Evolutionary conservation across 2,329 filamentous ascomycete species (phyloP).

Genomic region (Ceratocystis cubensis): DNA sequence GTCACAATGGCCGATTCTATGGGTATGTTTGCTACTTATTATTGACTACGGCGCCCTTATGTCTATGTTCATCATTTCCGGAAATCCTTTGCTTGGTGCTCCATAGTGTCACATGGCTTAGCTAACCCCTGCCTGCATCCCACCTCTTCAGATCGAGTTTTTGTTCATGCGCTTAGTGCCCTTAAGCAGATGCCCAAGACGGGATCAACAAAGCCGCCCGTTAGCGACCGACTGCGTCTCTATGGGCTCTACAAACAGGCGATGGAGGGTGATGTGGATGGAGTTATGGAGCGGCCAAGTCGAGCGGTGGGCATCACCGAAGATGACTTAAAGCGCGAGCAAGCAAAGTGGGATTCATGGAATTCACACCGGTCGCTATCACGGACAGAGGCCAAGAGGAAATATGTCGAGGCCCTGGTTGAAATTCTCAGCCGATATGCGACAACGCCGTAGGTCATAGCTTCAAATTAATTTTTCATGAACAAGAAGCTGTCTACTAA

Average conservation of each 20-base stretch:
- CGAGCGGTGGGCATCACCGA: constrained; percentile 34
- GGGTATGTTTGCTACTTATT: constrained; percentile 25
- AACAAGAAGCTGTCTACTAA: background rate
- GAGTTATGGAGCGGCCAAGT: constrained; percentile 75
- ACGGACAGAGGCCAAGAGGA: constrained; percentile 82
- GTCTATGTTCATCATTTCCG: background rate
- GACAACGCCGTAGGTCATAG: constrained; percentile 54
- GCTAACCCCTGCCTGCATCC: background rate
- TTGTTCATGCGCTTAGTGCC: constrained; percentile 96
- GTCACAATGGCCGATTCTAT: constrained; percentile 31
- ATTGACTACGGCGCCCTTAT: background rate
- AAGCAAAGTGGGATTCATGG: constrained; percentile 87
- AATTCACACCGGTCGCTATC: constrained; percentile 71
- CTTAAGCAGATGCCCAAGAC: constrained; percentile 96
- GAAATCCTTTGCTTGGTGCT: background rate
- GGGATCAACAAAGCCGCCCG: constrained; percentile 76
- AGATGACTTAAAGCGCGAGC: constrained; percentile 46
- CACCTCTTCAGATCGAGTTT: constrained; percentile 69
- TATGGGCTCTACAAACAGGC: constrained; percentile 99
- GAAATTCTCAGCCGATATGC: constrained; percentile 96
- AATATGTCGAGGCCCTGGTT: constrained; percentile 88
- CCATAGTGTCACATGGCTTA: background rate
- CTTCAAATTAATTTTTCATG: background rate
- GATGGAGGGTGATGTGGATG: constrained; percentile 95
- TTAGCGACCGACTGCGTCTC: constrained; percentile 71